Conservation (phyloP, 2,329 filamentous ascomycete genomes). For the Penicillium sumatraense region DNA sequence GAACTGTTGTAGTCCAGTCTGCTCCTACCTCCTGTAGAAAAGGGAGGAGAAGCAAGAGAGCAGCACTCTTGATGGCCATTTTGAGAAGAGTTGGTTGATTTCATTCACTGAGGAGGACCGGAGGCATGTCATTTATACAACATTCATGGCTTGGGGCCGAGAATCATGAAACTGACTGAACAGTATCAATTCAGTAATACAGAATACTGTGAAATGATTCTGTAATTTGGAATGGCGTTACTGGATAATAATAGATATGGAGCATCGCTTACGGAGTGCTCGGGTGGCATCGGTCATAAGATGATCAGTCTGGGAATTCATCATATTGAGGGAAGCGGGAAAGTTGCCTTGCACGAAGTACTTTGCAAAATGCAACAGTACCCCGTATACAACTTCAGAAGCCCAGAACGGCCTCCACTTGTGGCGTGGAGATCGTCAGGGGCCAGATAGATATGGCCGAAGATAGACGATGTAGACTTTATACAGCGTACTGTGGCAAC, state of each 20-base stretch:
- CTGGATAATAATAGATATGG: background rate
- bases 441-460: background rate
- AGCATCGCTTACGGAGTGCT: background rate
- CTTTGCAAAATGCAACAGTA: background rate
- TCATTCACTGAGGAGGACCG: background rate
- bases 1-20: background rate
- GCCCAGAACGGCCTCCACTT: background rate
- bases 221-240: background rate
- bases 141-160: background rate
- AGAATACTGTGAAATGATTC: background rate
- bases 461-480: background rate
- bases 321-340: background rate
- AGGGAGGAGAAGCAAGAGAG: background rate
- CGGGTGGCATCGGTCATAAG: background rate
- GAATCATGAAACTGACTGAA: background rate
- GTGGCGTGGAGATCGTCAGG: background rate
- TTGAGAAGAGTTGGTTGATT: background rate
- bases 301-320: background rate
- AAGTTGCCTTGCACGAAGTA: background rate
- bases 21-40: background rate
- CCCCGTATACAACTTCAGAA: background rate
- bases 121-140: background rate
- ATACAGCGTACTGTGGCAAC: background rate
- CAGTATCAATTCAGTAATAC: background rate
- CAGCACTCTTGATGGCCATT: background rate